Conservation (phyloP, 1,284 basidiomycete genomes). For the Athelia sp. region DNA sequence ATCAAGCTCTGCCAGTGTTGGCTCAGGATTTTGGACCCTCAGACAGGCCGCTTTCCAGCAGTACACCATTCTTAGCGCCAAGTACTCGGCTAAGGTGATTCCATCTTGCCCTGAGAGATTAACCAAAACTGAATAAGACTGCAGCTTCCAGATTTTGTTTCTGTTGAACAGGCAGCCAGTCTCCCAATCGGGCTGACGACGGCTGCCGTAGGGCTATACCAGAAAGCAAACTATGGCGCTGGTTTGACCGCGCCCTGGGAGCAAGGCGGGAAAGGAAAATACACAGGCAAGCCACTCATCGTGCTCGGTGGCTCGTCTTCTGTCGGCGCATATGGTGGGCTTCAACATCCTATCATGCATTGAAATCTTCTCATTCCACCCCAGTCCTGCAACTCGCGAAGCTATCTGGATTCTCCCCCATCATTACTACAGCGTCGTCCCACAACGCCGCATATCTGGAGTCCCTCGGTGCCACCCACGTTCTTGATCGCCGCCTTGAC, state of each 20-base stretch:
- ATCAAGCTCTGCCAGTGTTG: conserved; percentile 14
- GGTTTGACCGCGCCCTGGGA: conserved; percentile 17
- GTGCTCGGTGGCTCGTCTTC: conserved; percentile 30
- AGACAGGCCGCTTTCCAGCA: conserved; percentile 27
- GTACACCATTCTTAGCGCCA: conserved; percentile 22
- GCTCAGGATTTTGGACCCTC: conserved; percentile 16
- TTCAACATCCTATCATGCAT: background rate
- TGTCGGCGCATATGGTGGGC: conserved; percentile 29
- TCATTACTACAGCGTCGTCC: conserved; percentile 26
- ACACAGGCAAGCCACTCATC: conserved; percentile 21
- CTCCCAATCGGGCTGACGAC: conserved; percentile 24
- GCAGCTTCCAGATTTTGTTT: conserved; percentile 24
- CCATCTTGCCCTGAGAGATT: background rate
- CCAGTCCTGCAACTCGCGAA: conserved; percentile 28
- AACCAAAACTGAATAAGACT: background rate
- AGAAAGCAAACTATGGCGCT: conserved; percentile 8
- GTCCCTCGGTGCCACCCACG: conserved; percentile 27
- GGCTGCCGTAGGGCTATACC: conserved; percentile 21
- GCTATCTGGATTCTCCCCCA: conserved; percentile 22
- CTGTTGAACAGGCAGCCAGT: conserved; percentile 25
- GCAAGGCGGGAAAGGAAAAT: conserved; percentile 15
- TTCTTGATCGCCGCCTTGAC: conserved; percentile 21
- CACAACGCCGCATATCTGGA: conserved; percentile 25
- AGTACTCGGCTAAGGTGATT: conserved; percentile 21
- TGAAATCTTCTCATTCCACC: background rate